Conservation (phyloP, 2,329 filamentous ascomycete species). For the Celoporthe dispersa region DNA sequence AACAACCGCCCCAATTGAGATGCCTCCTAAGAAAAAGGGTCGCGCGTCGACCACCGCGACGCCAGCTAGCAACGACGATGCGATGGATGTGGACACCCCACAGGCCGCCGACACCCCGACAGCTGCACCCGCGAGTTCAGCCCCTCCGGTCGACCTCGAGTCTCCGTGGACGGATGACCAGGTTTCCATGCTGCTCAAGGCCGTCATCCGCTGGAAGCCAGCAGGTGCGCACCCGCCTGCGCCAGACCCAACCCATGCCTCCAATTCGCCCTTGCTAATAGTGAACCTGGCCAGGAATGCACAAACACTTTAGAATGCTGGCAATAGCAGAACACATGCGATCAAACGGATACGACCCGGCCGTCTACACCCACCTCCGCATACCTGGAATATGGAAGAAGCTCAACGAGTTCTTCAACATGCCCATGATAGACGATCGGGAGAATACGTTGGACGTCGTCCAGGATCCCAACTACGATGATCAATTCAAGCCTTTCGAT, state of each 20-base stretch:
- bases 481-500: slow-evolving; percentile 69
- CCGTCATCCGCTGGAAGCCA: slow-evolving; percentile 94
- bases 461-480: slow-evolving; percentile 60
- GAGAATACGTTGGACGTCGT: slow-evolving; percentile 64
- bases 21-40: slow-evolving; percentile 69
- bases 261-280: slow-evolving; percentile 24
- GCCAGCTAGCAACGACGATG: slow-evolving; percentile 59
- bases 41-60: slow-evolving; percentile 54
- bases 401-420: slow-evolving; percentile 80
- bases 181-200: slow-evolving; percentile 89
- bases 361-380: slow-evolving; percentile 75
- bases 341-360: slow-evolving; percentile 77
- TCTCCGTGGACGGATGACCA: slow-evolving; percentile 96
- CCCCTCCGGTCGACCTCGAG: slow-evolving; percentile 48
- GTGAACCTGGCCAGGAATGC: slow-evolving; percentile 66
- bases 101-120: slow-evolving; percentile 56
- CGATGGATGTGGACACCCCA: slow-evolving; percentile 63
- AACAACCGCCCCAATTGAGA: slow-evolving; percentile 39
- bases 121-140: slow-evolving; percentile 46
- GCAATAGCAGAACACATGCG: slow-evolving; percentile 80
- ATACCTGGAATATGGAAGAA: slow-evolving; percentile 94
- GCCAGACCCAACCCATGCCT: neutral
- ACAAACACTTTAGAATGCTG: slow-evolving; percentile 93
- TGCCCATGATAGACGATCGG: slow-evolving; percentile 83
- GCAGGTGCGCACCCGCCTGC: slow-evolving; percentile 62